A percentile compares a stretch with the other conserved stretches of the same genome.
These are phyloP conservation scores for Pseudevernia furfuracea DNA, from an alignment of 495 filamentous ascomycete genomes.

Conservation along the genomic window DNA sequence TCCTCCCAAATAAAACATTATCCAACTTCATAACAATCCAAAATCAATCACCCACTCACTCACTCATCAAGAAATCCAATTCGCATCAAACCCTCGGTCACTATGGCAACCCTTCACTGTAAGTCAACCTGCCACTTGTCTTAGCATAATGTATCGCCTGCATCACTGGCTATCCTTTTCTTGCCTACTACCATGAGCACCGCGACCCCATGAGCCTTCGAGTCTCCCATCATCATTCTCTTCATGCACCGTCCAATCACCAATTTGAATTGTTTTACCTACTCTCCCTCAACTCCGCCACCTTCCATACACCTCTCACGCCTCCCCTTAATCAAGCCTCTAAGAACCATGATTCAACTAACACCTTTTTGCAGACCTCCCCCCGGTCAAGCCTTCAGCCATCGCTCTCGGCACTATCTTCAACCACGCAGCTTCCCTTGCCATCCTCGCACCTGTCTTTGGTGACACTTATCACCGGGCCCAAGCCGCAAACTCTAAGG, in stretches of 20 bases:
- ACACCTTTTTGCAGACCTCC: conserved; percentile 57
- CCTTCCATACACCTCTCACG: neutral
- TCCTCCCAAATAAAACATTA: conserved; percentile 1
- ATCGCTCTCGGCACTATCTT: conserved; percentile 93
- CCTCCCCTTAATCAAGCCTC: neutral
- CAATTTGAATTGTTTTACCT: too few relatives aligned
- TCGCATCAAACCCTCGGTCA: neutral
- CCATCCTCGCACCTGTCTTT: conserved; percentile 82
- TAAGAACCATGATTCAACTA: neutral
- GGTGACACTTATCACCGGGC: conserved; percentile 93
- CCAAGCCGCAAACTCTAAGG: conserved; percentile 84
- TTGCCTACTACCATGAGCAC: neutral
- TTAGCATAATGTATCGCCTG: neutral
- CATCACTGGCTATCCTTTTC: neutral
- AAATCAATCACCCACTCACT: neutral
- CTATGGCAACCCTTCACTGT: conserved; percentile 60
- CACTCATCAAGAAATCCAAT: neutral
- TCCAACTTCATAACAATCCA: neutral
- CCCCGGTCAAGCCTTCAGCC: conserved; percentile 93
- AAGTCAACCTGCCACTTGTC: conserved; percentile 30
- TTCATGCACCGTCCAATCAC: neutral
- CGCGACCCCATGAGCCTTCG: neutral
- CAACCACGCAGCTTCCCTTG: conserved; percentile 76
- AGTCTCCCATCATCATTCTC: neutral
- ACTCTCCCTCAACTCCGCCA: neutral